Conservation (phyloP, 148 eudicot genomes). For the Rhododendron kiyosumense region DNA sequence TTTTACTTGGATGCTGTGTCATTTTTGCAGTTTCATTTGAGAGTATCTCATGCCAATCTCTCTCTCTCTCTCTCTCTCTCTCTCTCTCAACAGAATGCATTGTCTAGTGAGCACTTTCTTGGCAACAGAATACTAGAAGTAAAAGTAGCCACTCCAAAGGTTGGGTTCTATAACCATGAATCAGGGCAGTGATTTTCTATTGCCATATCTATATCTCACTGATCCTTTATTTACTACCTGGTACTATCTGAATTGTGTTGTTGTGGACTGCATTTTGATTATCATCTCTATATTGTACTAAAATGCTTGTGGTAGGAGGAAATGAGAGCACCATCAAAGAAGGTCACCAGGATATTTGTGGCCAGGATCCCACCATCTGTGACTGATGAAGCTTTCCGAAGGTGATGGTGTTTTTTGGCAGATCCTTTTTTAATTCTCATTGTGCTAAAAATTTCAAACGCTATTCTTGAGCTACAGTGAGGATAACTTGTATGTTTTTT, state of each 20-base stretch:
- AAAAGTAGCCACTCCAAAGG: constrained; percentile 87
- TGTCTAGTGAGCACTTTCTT: constrained; percentile 73
- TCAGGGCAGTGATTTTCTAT: background rate
- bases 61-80: constrained; percentile 2
- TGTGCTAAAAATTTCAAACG: background rate
- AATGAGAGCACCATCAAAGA: constrained; percentile 79
- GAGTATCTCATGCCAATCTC: background rate
- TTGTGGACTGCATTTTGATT: background rate
- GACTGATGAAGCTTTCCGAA: constrained; percentile 69
- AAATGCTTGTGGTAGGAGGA: constrained; percentile 29
- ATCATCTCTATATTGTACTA: background rate
- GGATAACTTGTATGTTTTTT: background rate
- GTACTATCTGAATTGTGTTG: background rate
- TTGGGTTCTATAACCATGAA: constrained; percentile 12
- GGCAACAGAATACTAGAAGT: constrained; percentile 78
- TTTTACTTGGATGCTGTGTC: background rate
- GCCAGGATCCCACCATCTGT: constrained; percentile 90
- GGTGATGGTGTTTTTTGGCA: constrained; percentile 32
- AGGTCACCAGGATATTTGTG: constrained; percentile 93
- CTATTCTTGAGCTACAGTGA: background rate
- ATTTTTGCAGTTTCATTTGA: background rate
- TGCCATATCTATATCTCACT: background rate
- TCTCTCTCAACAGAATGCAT: constrained; percentile 43
- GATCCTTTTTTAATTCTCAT: background rate
- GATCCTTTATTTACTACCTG: background rate